Evolutionary conservation across 106 monocot species (phyloP).

Genomic region (Posidonia australis): DNA sequence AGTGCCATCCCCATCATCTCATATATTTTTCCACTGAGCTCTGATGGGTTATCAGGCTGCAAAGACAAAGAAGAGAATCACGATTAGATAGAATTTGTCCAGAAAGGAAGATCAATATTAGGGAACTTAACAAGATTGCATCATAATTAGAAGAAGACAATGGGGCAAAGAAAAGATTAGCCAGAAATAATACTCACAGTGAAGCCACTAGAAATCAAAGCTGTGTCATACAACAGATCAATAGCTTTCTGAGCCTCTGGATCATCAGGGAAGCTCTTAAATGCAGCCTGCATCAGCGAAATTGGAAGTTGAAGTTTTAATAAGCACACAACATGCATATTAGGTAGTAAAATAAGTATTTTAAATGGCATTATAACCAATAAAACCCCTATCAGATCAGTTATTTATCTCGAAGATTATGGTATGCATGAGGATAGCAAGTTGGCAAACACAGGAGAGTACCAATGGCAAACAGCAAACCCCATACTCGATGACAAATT

Average conservation of each 20-base stretch:
- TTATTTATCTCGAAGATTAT: too few species aligned
- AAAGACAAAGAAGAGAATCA: constrained; percentile 6
- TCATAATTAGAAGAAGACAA: neutral
- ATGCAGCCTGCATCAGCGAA: constrained; percentile 41
- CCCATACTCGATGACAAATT: too few species aligned
- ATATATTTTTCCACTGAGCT: constrained; percentile 84
- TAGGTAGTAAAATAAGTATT: too few species aligned
- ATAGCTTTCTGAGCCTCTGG: constrained; percentile 65
- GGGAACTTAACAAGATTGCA: neutral
- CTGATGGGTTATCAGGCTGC: constrained; percentile 85
- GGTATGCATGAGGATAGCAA: too few species aligned
- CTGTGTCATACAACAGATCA: constrained; percentile 82
- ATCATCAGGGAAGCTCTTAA: constrained; percentile 48
- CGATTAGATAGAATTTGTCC: neutral
- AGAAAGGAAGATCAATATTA: neutral
- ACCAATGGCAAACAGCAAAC: too few species aligned
- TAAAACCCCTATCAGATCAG: too few species aligned
- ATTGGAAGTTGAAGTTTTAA: too few species aligned
- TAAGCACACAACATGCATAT: too few species aligned
- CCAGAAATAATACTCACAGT: constrained; percentile 38
- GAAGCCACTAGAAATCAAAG: constrained; percentile 92
- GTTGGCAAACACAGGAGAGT: too few species aligned
- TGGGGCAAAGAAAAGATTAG: too few species aligned
- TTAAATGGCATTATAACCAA: too few species aligned
- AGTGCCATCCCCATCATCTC: constrained; percentile 85